Conservation (phyloP, 2,329 filamentous ascomycete genomes). For the Trichoderma sp. region DNA sequence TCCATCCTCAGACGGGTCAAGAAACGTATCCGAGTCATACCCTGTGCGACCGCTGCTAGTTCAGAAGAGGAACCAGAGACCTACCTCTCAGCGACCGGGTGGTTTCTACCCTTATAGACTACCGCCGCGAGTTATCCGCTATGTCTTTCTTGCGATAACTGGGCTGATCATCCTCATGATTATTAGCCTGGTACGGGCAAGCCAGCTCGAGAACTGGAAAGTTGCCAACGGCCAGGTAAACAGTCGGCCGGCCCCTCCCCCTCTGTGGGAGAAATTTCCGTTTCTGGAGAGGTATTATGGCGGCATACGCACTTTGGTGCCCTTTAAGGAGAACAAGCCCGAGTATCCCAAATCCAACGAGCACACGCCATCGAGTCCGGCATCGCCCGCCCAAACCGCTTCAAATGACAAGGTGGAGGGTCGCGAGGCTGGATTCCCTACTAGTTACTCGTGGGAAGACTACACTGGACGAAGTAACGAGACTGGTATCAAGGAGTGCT, state of each 20-base stretch:
- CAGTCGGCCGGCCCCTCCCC: constrained; percentile 59
- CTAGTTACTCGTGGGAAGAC: constrained; percentile 39
- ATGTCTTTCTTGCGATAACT: constrained; percentile 72
- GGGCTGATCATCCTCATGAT: constrained; percentile 75
- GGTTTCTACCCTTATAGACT: constrained; percentile 57
- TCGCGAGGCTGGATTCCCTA: constrained; percentile 28
- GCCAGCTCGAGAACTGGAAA: constrained; percentile 66
- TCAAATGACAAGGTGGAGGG: constrained; percentile 13
- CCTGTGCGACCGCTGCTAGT: constrained; percentile 48
- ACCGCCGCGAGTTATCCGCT: constrained; percentile 73
- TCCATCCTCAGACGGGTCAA: constrained; percentile 55
- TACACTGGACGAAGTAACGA: constrained; percentile 45
- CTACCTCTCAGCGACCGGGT: constrained; percentile 21
- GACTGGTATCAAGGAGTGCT: constrained; percentile 68
- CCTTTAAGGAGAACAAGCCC: constrained; percentile 66
- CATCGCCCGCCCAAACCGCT: constrained; percentile 20
- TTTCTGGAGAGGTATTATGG: constrained; percentile 90
- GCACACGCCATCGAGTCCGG: constrained; percentile 33
- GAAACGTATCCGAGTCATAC: constrained; percentile 50
- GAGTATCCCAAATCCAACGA: constrained; percentile 77
- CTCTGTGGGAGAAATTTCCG: constrained; percentile 79
- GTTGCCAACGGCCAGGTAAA: constrained; percentile 54
- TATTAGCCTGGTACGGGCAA: constrained; percentile 70
- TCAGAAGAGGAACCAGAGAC: constrained; percentile 38
- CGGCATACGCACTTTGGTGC: constrained; percentile 72